Evolutionary conservation across 2,329 filamentous ascomycete species (phyloP).

Genomic region (Apiospora hydei): DNA sequence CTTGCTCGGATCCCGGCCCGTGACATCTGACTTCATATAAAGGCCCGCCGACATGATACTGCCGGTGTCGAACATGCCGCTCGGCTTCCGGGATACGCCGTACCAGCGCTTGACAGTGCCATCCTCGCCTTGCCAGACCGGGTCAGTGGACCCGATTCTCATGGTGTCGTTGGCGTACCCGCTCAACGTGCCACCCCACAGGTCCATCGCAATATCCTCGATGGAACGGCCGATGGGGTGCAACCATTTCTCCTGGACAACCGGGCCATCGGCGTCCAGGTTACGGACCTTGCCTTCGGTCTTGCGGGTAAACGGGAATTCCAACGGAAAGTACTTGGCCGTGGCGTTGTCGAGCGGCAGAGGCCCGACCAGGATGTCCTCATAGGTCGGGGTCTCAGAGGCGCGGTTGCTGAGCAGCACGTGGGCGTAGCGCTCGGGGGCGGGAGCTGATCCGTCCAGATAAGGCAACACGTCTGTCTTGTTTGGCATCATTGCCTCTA

Average conservation of each 20-base stretch:
- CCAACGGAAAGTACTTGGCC: conserved; percentile 41
- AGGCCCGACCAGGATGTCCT: conserved; percentile 58
- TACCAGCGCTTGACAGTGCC: conserved; percentile 54
- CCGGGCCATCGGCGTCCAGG: conserved; percentile 46
- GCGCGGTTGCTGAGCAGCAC: conserved; percentile 50
- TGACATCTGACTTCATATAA: conserved; percentile 54
- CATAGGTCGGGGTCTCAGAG: conserved; percentile 46
- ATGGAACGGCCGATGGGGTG: conserved; percentile 42
- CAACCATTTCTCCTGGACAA: conserved; percentile 43
- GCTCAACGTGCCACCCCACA: conserved; percentile 49
- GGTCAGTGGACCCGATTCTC: conserved; percentile 50
- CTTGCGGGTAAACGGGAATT: conserved; percentile 51
- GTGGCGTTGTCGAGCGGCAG: conserved; percentile 51
- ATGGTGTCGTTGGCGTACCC: conserved; percentile 52
- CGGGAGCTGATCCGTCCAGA: conserved; percentile 46
- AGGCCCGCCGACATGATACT: conserved; percentile 50
- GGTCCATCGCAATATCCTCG: conserved; percentile 52
- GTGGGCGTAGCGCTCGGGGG: conserved; percentile 52
- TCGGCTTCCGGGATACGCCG: conserved; percentile 50
- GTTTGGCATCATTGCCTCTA: conserved; percentile 54
- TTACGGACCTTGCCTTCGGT: conserved; percentile 48
- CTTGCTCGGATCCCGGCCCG: conserved; percentile 55
- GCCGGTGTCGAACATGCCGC: conserved; percentile 48
- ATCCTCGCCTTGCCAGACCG: conserved; percentile 49
- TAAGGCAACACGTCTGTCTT: conserved; percentile 57